These are phyloP conservation scores for Luvunga scandens DNA, from an alignment of 345 rosid species.

Conservation along the genomic window DNA sequence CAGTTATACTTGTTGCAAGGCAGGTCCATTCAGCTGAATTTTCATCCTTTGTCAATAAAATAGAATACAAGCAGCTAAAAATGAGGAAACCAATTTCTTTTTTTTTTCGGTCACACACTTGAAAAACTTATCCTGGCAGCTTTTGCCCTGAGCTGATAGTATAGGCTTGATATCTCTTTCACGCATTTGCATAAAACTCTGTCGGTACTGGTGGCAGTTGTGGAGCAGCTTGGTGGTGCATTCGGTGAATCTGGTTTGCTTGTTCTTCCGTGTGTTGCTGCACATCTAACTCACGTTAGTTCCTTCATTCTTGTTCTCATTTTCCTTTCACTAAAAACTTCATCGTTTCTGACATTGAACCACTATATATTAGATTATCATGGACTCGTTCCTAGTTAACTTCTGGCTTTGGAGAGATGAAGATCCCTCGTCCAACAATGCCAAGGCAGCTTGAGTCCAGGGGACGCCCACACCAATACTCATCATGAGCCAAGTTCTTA, in stretches of 20 bases:
- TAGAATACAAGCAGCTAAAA: neutral
- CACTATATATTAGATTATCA: slow-evolving; percentile 40
- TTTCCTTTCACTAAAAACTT: neutral
- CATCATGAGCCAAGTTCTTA: neutral
- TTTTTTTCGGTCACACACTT: neutral
- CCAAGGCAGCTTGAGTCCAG: slow-evolving; percentile 37
- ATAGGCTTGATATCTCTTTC: slow-evolving; percentile 2
- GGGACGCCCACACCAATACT: neutral
- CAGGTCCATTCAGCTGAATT: slow-evolving; percentile 42
- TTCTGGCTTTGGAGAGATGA: slow-evolving; percentile 46
- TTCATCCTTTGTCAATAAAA: neutral
- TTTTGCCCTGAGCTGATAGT: neutral
- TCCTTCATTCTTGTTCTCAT: neutral
- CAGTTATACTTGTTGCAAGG: slow-evolving; percentile 78
- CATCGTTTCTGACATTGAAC: slow-evolving; percentile 8
- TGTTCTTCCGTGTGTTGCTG: slow-evolving; percentile 93
- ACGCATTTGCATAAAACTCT: slow-evolving; percentile 63
- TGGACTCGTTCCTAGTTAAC: slow-evolving; percentile 63
- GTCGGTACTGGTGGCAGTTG: slow-evolving; percentile 86
- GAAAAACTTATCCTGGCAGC: neutral
- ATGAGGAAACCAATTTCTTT: neutral
- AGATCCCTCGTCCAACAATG: slow-evolving; percentile 30
- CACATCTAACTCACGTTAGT: slow-evolving; percentile 78
- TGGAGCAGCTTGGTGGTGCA: slow-evolving; percentile 79
- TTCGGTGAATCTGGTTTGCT: slow-evolving; percentile 84